Base-by-base conservation (phyloP, 225 moss, liverwort and hornwort genomes). In the Lunularia cruciata region DNA sequence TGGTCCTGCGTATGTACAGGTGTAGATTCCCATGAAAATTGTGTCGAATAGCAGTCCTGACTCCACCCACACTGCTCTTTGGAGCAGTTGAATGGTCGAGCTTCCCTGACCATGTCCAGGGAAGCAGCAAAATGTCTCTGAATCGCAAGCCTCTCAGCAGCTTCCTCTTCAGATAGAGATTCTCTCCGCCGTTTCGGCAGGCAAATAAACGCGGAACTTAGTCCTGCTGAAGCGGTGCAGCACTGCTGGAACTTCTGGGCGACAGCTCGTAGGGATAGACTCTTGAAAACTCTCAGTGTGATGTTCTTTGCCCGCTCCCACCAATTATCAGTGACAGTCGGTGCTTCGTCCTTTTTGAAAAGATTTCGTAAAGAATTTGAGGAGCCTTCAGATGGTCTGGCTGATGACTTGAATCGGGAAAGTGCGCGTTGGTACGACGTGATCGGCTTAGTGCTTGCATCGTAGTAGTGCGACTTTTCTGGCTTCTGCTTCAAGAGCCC, bases 11-110 rank as follows among this genome's bases (percentile, higher is more conserved):
- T 25, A 14, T 54, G 30, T 14, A 54, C 9, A 0, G 54, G 54
- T 28, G 12, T 54, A 13, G 54, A 54, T 27, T 54, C 54, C 54
- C 54, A 54, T 10, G 54, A 54, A 27, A 54, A 54, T 12, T 54
- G 54, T 28, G 54, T 9, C 6, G 48, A 48, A 8, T 26, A 54
- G 28, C 3, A 27, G 1, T 54, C 28, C 15, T 54, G 27, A 54
- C 12, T 54, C 26, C 54, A 54, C 1, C 54, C 54, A 28, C 54
- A 54, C 54, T 54, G 54, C n/a, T 54, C 54, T 26, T 15, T 26
- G 2, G 54, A 54, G 54, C 28, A 54, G 28, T 54, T 13, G 26
- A 7, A 4, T 1, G 28, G 27, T 27, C 54, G 26, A 12, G 54
- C 27, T 0, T 9, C 12, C 22, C 51, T 20, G 3, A 51, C 51